A percentile compares a stretch with the other conserved stretches of the same genome.
Conservation (phyloP, 331 rosid genomes). For the Phaseolus coccineus region DNA sequence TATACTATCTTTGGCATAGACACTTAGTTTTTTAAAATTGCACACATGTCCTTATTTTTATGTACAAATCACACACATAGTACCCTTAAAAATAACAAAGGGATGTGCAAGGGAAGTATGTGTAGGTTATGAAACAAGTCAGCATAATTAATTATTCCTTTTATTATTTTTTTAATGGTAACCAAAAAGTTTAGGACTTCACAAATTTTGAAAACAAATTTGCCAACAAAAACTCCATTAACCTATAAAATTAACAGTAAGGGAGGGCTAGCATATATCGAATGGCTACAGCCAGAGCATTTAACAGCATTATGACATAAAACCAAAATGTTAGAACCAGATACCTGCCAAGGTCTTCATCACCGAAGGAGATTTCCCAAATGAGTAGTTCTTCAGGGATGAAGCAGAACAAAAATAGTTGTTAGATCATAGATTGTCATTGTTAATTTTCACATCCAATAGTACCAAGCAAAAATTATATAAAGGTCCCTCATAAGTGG, state of each 20-base stretch:
- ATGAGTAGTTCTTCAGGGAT: slow-evolving; percentile 79
- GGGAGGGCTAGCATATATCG: slow-evolving; percentile 18
- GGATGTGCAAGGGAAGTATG: neutral
- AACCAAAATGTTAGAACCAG: slow-evolving; percentile 45
- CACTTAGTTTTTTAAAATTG: neutral
- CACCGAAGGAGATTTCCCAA: slow-evolving; percentile 90
- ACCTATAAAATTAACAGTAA: slow-evolving; percentile 19
- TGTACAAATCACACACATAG: neutral
- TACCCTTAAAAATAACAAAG: neutral
- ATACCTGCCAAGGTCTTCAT: slow-evolving; percentile 98
- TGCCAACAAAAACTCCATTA: slow-evolving; percentile 26
- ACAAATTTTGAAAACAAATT: neutral
- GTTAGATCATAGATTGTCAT: slow-evolving; percentile 42
- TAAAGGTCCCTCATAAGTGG: slow-evolving; percentile 30
- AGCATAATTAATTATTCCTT: neutral
- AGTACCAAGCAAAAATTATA: slow-evolving; percentile 11
- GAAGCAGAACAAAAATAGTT: slow-evolving; percentile 36
- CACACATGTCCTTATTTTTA: neutral
- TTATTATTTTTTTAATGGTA: slow-evolving; percentile 11
- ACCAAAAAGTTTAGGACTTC: neutral
- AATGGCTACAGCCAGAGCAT: slow-evolving; percentile 18
- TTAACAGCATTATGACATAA: slow-evolving; percentile 32
- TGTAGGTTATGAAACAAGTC: slow-evolving; percentile 2
- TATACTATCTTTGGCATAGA: neutral
- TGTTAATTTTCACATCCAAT: slow-evolving; percentile 29